Evolutionary conservation across 805 yeast species (phyloP).

Genomic region (Wickerhamiella australiensis): DNA sequence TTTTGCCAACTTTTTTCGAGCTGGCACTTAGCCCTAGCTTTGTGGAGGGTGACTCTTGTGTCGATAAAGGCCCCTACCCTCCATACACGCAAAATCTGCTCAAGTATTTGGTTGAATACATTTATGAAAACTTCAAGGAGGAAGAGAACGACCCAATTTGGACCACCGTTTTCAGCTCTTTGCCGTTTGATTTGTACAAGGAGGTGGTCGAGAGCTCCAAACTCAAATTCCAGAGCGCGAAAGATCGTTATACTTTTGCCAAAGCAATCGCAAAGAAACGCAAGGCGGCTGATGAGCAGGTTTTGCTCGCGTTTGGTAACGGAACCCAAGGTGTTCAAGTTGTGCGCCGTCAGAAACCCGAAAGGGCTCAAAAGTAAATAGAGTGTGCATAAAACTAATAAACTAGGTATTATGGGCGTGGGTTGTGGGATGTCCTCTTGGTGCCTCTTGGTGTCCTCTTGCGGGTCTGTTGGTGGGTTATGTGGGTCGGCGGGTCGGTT

Average conservation of each 20-base stretch:
- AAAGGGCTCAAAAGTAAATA: neutral
- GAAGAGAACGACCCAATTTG: conserved; percentile 7
- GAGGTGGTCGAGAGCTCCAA: conserved; percentile 23
- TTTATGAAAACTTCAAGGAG: conserved; percentile 17
- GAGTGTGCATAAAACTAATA: neutral
- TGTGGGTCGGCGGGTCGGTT: too few relatives aligned
- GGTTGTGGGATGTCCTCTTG: too few relatives aligned
- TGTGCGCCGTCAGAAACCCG: conserved; percentile 9
- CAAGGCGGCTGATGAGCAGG: conserved; percentile 25
- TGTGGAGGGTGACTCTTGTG: neutral
- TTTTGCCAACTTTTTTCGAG: conserved; percentile 19
- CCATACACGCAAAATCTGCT: conserved; percentile 23
- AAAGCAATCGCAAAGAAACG: conserved; percentile 23
- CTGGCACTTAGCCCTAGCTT: conserved; percentile 20
- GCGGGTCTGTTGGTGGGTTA: too few relatives aligned
- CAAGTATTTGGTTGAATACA: conserved; percentile 18
- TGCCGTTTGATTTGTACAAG: conserved; percentile 26
- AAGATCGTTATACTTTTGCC: conserved; percentile 21
- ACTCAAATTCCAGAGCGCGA: conserved; percentile 21
- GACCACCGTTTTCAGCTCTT: conserved; percentile 11
- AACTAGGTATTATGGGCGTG: too few relatives aligned
- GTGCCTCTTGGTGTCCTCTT: too few relatives aligned
- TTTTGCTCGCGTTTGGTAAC: conserved; percentile 30
- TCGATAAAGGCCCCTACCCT: conserved; percentile 26
- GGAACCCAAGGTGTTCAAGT: conserved; percentile 26